Percentiles rank a stretch among this genome's conserved stretches.
These are phyloP conservation scores for Candolleomyces aberdarensis DNA, from an alignment of 768 basidiomycete genomes.

Conservation along the genomic window DNA sequence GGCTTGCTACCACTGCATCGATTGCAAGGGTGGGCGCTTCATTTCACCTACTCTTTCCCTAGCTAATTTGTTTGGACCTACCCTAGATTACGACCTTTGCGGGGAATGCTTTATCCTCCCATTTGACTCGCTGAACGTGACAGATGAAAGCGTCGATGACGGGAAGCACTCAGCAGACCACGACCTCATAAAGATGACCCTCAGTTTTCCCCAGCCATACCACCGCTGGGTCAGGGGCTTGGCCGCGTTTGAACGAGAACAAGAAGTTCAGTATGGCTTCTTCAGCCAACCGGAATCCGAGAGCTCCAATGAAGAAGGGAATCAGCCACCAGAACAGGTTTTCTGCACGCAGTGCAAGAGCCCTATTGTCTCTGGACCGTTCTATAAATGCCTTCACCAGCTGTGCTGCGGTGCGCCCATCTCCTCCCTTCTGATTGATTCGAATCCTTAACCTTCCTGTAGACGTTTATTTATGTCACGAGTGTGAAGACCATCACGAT, in stretches of 20 bases:
- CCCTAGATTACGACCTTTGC: constrained; percentile 3
- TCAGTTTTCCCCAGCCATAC: background rate
- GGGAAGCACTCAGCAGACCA: background rate
- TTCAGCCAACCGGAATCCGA: background rate
- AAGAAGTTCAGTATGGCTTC: background rate
- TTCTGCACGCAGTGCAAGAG: background rate
- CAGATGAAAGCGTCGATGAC: background rate
- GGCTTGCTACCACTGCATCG: background rate
- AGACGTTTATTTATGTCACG: background rate
- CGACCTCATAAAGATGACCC: background rate
- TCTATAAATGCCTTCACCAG: background rate
- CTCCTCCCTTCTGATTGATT: background rate
- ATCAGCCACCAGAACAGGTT: background rate
- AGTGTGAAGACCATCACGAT: background rate
- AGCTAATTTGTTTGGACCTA: background rate
- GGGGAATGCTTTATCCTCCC: background rate
- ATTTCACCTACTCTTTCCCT: background rate
- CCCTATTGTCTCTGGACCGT: background rate
- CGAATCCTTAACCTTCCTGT: background rate
- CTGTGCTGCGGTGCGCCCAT: background rate
- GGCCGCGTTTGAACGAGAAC: background rate
- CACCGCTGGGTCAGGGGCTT: background rate
- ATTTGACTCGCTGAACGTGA: background rate
- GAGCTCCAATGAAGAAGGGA: background rate
- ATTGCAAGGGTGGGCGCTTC: background rate